phyloP scores from a whole-genome alignment of 2,329 filamentous ascomycete species.

The Cordyceps tenuipes region DNA sequence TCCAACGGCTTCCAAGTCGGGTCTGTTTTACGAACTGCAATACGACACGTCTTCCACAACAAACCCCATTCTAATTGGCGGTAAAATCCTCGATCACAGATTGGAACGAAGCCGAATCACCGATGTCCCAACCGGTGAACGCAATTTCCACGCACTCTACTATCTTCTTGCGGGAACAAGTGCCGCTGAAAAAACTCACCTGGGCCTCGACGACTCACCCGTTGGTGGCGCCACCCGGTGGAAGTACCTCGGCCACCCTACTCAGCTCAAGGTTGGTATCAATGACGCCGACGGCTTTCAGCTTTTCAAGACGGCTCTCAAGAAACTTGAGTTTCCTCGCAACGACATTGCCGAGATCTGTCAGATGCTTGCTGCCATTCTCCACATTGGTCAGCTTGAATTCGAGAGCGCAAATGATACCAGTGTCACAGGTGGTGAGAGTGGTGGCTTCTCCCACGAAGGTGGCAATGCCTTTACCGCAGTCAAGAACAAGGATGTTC shows the following conservation, averaged over 20 bases:
- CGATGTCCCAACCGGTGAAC: conserved; percentile 86
- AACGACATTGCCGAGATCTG: conserved; percentile 95
- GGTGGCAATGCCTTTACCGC: conserved; percentile 77
- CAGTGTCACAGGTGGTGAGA: conserved; percentile 74
- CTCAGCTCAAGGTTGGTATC: conserved; percentile 92
- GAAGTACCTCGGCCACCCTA: conserved; percentile 94
- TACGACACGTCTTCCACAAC: conserved; percentile 84
- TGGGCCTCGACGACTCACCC: conserved; percentile 49
- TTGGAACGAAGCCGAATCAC: conserved; percentile 87
- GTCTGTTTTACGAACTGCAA: conserved; percentile 91
- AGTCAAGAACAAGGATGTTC: conserved; percentile 87
- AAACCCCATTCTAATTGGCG: conserved; percentile 82
- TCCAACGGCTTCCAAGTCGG: conserved; percentile 89
- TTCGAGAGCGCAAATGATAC: conserved; percentile 79
- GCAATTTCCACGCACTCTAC: conserved; percentile 93
- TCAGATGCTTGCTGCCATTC: conserved; percentile 83
- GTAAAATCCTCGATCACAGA: conserved; percentile 88
- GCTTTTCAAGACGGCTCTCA: conserved; percentile 90
- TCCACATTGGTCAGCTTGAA: conserved; percentile 97
- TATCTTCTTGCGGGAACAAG: conserved; percentile 92
- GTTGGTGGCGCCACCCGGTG: conserved; percentile 67
- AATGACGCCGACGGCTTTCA: conserved; percentile 95
- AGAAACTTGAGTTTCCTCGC: conserved; percentile 88
- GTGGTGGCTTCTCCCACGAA: conserved; percentile 92
- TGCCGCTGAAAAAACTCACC: conserved; percentile 77